These are phyloP conservation scores for Cudoniella acicularis DNA, from an alignment of 495 filamentous ascomycete species.

Conservation along the genomic window DNA sequence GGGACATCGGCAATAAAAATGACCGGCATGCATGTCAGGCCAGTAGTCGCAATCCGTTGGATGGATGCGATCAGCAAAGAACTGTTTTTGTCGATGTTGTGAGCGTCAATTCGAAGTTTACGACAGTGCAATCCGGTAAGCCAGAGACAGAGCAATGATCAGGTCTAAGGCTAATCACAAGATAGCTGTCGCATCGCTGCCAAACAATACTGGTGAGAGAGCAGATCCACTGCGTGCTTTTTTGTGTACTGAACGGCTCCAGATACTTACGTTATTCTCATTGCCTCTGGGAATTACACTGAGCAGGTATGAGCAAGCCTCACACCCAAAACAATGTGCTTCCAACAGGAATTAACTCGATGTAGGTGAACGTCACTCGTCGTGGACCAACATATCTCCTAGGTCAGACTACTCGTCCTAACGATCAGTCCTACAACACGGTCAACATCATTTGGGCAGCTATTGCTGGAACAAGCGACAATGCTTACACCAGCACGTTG, in stretches of 20 bases:
- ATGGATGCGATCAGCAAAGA: conserved; percentile 15
- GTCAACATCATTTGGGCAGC: conserved; percentile 45
- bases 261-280: conserved; percentile 47
- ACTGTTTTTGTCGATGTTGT: conserved; percentile 18
- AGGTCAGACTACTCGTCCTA: conserved; percentile 43
- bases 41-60: conserved; percentile 15
- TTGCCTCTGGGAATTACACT: conserved; percentile 50
- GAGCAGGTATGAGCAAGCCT: conserved; percentile 43
- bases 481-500: conserved; percentile 52
- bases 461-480: conserved; percentile 37
- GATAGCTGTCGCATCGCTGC: conserved; percentile 49
- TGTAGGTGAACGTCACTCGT: conserved; percentile 47
- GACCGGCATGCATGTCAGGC: conserved; percentile 19
- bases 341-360: neutral
- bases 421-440: conserved; percentile 36
- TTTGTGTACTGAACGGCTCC: neutral
- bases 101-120: conserved; percentile 10
- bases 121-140: conserved; percentile 25
- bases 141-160: neutral
- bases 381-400: conserved; percentile 51
- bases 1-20: conserved; percentile 17
- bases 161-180: conserved; percentile 18
- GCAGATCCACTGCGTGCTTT: neutral
- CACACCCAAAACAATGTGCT: no score
- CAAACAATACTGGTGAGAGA: conserved; percentile 37